Percentiles rank a stretch among this genome's conserved stretches.
phyloP scores from a whole-genome alignment of 352 stramenopile species.

The Blastocystis hominis region DNA sequence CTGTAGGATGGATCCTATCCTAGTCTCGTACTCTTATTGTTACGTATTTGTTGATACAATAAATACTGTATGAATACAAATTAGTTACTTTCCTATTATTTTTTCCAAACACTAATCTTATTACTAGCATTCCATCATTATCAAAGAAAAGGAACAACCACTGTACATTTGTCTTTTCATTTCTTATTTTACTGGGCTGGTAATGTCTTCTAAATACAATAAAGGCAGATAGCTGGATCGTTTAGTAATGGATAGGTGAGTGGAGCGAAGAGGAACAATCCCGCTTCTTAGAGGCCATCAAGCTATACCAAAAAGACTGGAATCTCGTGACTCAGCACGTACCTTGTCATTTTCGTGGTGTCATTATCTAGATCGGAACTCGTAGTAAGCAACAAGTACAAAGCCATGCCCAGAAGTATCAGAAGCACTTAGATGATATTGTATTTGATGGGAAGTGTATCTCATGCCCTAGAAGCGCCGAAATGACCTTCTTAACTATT shows the following conservation, averaged over 20 bases:
- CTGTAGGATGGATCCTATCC: neutral
- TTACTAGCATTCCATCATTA: too few species aligned
- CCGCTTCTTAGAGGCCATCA: neutral
- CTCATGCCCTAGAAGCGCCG: neutral
- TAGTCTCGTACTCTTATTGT: too few species aligned
- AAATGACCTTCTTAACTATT: neutral
- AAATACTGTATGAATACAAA: neutral
- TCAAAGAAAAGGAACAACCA: too few species aligned
- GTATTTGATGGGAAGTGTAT: neutral
- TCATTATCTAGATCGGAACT: neutral
- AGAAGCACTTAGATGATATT: slow-evolving; percentile 1
- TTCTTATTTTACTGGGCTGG: too few species aligned
- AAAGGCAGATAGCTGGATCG: neutral
- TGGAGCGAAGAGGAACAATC: slow-evolving; percentile 6
- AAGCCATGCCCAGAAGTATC: slow-evolving; percentile 27
- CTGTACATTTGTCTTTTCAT: too few species aligned
- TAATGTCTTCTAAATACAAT: neutral
- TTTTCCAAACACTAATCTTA: too few species aligned
- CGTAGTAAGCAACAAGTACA: slow-evolving; percentile 27
- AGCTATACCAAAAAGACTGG: neutral
- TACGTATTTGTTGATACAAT: neutral
- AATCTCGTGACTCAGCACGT: neutral
- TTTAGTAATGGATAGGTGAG: neutral
- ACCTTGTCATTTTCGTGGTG: too few species aligned
- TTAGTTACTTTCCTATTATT: neutral